Conservation (phyloP, 345 rosid species). For the Eucalyptus melliodora region DNA sequence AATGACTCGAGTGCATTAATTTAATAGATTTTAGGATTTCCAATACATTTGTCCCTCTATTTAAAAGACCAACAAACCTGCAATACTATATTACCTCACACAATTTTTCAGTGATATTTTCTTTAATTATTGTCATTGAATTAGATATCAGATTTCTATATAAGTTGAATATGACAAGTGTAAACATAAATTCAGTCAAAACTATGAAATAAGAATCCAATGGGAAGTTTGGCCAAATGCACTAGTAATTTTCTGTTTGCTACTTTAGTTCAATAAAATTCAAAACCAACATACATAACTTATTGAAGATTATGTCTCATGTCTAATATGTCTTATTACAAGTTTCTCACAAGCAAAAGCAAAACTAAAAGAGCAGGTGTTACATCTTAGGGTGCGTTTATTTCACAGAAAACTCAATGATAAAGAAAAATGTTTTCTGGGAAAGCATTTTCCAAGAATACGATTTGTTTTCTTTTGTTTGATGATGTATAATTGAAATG, state of each 20-base stretch:
- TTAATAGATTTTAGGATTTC: neutral
- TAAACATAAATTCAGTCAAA: too few species aligned
- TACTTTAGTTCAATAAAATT: neutral
- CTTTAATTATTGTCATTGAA: neutral
- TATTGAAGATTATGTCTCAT: neutral
- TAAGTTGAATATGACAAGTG: neutral
- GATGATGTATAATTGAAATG: too few species aligned
- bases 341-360: neutral
- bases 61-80: neutral
- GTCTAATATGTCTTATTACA: neutral
- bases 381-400: neutral
- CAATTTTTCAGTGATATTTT: neutral
- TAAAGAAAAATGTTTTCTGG: too few species aligned
- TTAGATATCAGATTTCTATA: neutral
- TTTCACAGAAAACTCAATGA: too few species aligned
- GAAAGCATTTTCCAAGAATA: too few species aligned
- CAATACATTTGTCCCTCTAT: neutral
- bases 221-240: neutral
- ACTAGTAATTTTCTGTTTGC: neutral
- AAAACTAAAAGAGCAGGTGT: neutral
- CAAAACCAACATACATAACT: neutral
- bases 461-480: too few species aligned
- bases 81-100: neutral
- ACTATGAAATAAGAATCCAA: too few species aligned
- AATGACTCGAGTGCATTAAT: neutral